Evolutionary conservation across 2,329 filamentous ascomycete genomes (phyloP), one percentile per base, ranked within the genome.

Genomic region (Ophiostoma tasmaniense): DNA sequence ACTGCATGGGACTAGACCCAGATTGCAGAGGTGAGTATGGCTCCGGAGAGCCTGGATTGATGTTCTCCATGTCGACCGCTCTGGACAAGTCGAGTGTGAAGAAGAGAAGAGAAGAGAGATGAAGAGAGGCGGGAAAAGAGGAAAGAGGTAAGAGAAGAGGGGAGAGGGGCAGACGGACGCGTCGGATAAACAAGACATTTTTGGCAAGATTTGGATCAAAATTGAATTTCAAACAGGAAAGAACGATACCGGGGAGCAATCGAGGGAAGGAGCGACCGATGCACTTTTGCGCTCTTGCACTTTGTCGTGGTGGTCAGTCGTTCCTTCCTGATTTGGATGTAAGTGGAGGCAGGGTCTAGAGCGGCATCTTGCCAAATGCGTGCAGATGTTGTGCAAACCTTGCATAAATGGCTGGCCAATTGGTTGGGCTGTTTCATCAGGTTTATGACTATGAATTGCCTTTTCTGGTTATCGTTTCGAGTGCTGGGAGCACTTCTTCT

Each of bases 291-390:
- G 20, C 42, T 45, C 20, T 39, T 14, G 37, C 13, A 33, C 13
- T 20, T 45, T 45, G 42, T 45, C 20, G 22, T 61, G 25, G 55
- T 61, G 1, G 22, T 17, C 55, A 61, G 61, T 62, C 61, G 33
- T 64, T 64, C 61, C 61, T 64, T 64, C 61, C 61, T 64, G 61
- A 37, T 64, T 64, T 37, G 61, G 61, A 64, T 64, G 33, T 64
- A 64, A 64, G 61, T 64, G 61, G 50, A 55, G n/a, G 50, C n/a
- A 55, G 50, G n/a, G 5, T 7, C 50, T n/a, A n/a, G n/a, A n/a
- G n/a, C n/a, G n/a, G 25, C 22, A 55, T 22, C 50, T 25, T 3
- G 50, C n/a, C 42, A 45, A 10, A 39, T 39, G 42, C 42, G 42
- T 45, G 17, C 17, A 45, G 3, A 39, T 39, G 42, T 7, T 20